Evolutionary conservation across 192 early-diverging fungal genomes (phyloP).

Genomic region (Hyaloraphidium curvatum): DNA sequence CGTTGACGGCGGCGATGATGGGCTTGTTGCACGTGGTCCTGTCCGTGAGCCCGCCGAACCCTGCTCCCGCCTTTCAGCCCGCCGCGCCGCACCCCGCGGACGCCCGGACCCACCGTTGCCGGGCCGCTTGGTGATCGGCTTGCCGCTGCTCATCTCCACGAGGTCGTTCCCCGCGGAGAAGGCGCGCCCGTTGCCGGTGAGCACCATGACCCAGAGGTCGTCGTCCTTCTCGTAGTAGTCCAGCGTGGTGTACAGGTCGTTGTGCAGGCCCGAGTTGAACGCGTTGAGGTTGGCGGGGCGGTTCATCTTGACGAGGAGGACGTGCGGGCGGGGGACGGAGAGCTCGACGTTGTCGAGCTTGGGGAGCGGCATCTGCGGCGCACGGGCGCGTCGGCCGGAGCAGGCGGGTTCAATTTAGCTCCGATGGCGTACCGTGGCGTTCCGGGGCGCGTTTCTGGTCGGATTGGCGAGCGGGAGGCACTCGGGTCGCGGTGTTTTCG

Average conservation of each 20-base stretch:
- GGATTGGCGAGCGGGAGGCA: too few species aligned
- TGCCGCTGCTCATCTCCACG: neutral
- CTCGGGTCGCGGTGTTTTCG: too few species aligned
- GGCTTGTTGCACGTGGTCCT: constrained; percentile 13
- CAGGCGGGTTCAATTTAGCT: too few species aligned
- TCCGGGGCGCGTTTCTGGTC: too few species aligned
- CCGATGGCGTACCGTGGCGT: too few species aligned
- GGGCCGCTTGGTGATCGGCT: neutral
- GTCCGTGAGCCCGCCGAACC: constrained; percentile 18
- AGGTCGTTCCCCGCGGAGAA: neutral
- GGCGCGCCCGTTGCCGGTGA: neutral
- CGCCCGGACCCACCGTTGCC: neutral
- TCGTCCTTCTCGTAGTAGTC: constrained; percentile 2
- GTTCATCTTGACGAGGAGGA: neutral
- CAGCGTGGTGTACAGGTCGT: neutral
- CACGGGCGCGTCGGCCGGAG: neutral
- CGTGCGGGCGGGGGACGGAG: neutral
- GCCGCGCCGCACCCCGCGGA: neutral
- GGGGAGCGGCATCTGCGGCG: neutral
- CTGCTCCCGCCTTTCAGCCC: constrained; percentile 1
- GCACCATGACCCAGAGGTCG: neutral
- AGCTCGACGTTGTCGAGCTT: neutral
- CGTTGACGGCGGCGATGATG: constrained; percentile 25
- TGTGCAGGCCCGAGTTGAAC: neutral
- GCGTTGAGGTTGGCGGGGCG: constrained; percentile 2